Percentiles rank a stretch among this genome's conserved stretches.
Conservation (phyloP, 768 basidiomycete genomes). For the Amylocystis lapponica region DNA sequence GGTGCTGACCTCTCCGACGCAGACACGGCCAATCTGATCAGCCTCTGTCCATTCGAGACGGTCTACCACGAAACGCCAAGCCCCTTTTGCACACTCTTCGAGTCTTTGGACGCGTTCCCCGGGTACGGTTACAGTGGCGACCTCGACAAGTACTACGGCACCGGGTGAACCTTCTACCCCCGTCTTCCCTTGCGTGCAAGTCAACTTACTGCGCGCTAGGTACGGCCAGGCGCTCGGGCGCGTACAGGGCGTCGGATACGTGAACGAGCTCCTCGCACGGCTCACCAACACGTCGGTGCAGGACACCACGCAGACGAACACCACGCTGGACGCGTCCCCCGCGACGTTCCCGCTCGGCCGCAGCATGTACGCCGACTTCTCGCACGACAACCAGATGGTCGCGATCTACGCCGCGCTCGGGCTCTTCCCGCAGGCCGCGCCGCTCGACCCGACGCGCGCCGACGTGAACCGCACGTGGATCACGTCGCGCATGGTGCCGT, state of each 20-base stretch:
- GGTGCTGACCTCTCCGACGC: constrained; percentile 50
- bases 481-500: constrained; percentile 60
- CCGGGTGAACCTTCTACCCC: constrained; percentile 48
- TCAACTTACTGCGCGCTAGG: constrained; percentile 26
- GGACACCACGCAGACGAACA: constrained; percentile 73
- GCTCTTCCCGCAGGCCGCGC: constrained; percentile 22
- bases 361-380: constrained; percentile 71
- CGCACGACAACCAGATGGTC: constrained; percentile 83
- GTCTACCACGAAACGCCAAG: constrained; percentile 46
- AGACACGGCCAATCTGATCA: constrained; percentile 59
- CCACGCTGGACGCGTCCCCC: constrained; percentile 57
- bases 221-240: constrained; percentile 65
- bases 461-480: constrained; percentile 39
- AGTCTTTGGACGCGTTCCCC: constrained; percentile 45
- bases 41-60: constrained; percentile 77
- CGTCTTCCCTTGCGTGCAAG: background rate
- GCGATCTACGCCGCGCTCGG: constrained; percentile 67
- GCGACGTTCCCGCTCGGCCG: constrained; percentile 67
- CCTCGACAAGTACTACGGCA: constrained; percentile 72
- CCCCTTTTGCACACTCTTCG: constrained; percentile 70
- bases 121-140: constrained; percentile 68
- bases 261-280: constrained; percentile 82
- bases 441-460: constrained; percentile 19
- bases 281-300: constrained; percentile 55
- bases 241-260: constrained; percentile 81